Evolutionary conservation across 2,329 filamentous ascomycete species (phyloP).

Genomic region (Grosmannia huntii): DNA sequence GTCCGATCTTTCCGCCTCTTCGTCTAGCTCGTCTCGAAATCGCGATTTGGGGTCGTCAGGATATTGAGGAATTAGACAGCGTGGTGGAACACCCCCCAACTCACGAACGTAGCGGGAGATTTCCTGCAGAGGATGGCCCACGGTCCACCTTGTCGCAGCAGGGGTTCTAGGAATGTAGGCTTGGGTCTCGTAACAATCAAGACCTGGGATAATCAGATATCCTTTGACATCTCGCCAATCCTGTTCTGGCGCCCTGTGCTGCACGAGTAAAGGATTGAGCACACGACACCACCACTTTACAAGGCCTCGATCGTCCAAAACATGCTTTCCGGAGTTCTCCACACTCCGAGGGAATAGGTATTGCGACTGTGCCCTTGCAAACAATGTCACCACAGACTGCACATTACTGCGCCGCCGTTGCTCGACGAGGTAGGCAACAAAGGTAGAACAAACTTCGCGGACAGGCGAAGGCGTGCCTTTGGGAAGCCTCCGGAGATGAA

Average conservation of each 20-base stretch:
- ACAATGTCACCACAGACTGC: slow-evolving; percentile 72
- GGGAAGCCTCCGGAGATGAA: slow-evolving; percentile 53
- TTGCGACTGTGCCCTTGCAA: slow-evolving; percentile 82
- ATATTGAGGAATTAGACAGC: slow-evolving; percentile 79
- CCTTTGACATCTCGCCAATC: slow-evolving; percentile 47
- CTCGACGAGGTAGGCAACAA: slow-evolving; percentile 62
- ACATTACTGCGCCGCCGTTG: slow-evolving; percentile 50
- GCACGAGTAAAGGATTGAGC: slow-evolving; percentile 59
- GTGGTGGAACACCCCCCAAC: slow-evolving; percentile 49
- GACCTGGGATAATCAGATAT: slow-evolving; percentile 77
- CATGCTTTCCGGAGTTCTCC: slow-evolving; percentile 74
- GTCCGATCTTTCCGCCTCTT: slow-evolving; percentile 54
- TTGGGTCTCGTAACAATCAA: slow-evolving; percentile 69
- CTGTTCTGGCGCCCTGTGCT: not conserved
- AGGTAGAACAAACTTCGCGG: slow-evolving; percentile 58
- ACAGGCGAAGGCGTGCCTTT: slow-evolving; percentile 58
- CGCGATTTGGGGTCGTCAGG: slow-evolving; percentile 92
- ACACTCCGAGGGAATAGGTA: slow-evolving; percentile 91
- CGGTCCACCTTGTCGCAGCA: slow-evolving; percentile 46
- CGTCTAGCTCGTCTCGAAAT: slow-evolving; percentile 79
- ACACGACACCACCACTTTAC: slow-evolving; percentile 95
- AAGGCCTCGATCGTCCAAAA: slow-evolving; percentile 77
- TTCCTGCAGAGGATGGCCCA: slow-evolving; percentile 56
- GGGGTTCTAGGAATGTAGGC: slow-evolving; percentile 56
- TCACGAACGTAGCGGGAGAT: slow-evolving; percentile 51